A percentile compares a stretch with the other conserved stretches of the same genome.
Conservation (phyloP, 2,329 filamentous ascomycete genomes). For the Colletotrichum sp. region DNA sequence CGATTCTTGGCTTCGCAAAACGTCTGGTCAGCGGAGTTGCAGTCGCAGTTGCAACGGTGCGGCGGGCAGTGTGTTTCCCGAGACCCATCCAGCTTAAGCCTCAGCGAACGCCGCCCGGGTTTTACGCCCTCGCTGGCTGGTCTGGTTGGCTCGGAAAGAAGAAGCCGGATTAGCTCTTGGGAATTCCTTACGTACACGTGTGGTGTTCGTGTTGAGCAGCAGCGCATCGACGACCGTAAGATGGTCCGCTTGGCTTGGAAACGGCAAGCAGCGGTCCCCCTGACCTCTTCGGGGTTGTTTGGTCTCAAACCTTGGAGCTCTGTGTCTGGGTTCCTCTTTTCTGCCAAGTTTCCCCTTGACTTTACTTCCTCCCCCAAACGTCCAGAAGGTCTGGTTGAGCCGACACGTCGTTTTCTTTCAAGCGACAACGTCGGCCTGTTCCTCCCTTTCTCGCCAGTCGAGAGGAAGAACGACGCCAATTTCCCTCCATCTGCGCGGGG, state of each 20-base stretch:
- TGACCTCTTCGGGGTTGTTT: not conserved
- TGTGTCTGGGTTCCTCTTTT: not conserved
- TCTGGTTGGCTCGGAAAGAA: not conserved
- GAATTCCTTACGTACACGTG: slow-evolving; percentile 7
- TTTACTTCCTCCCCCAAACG: not conserved
- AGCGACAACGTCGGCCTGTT: not conserved
- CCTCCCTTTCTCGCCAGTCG: not conserved
- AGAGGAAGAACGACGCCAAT: not conserved
- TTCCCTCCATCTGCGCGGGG: not conserved
- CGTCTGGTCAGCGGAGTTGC: slow-evolving; percentile 4
- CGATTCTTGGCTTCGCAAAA: not conserved
- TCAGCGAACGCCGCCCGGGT: not conserved
- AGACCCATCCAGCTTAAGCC: not conserved
- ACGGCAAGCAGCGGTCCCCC: not conserved
- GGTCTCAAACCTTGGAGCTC: not conserved
- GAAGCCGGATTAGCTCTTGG: not conserved
- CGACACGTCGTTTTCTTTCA: not conserved
- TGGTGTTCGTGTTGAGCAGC: not conserved
- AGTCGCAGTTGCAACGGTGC: not conserved
- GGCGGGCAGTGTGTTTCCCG: not conserved
- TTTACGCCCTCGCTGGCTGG: not conserved
- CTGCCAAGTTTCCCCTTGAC: not conserved
- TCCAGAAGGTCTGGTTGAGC: not conserved
- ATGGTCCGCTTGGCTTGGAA: not conserved
- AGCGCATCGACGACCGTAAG: not conserved